Evolutionary conservation across 202 grass and related monocot species (phyloP), one percentile per base, ranked within the genome.

Genomic region (Digitaria exilis): DNA sequence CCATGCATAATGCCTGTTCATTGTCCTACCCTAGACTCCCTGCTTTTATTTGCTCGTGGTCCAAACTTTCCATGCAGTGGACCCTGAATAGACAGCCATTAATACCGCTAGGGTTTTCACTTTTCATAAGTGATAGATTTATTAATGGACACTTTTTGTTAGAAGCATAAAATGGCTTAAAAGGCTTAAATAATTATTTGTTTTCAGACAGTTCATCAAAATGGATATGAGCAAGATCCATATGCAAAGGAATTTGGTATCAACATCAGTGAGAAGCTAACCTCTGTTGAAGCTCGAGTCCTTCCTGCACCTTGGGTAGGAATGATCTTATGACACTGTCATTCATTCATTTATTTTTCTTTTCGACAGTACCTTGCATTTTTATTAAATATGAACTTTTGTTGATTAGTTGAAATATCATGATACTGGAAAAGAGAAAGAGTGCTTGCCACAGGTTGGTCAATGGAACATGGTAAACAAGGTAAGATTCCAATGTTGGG

Each of bases 391-490:
- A 31, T 82, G 34, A 1, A 49, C 10, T 86, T 76, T 76, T 85
- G 7, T 46, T 24, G 29, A 32, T 84, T 55, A 99, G 97, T 82
- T 99, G 34, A 99, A 99, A 73, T 99, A 99, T 80, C 86, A 96
- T 84, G 97, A 99, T 75, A 74, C 84, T 82, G 97, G 97, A 54
- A 99, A 99, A 87, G 97, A 99, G 84, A 99, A 99, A 76, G 93
- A 99, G 84, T 99, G 97, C 41, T 84, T 99, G 62, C 97, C 97
- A 74, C 97, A 99, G 69, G 91, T 99, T 88, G 97, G 97, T 68
- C 97, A 99, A 82, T 99, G 97, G 97, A 99, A 99, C 85, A 99
- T 99, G 97, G 88, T 99, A 84, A 99, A 99, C 75, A 99, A 99
- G 97, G 97, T 92, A 91, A 45, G 43, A n/a, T 39, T 73, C 48